Base-by-base conservation (phyloP, 192 early-diverging fungal species). In the Cladochytrium replicatum region DNA sequence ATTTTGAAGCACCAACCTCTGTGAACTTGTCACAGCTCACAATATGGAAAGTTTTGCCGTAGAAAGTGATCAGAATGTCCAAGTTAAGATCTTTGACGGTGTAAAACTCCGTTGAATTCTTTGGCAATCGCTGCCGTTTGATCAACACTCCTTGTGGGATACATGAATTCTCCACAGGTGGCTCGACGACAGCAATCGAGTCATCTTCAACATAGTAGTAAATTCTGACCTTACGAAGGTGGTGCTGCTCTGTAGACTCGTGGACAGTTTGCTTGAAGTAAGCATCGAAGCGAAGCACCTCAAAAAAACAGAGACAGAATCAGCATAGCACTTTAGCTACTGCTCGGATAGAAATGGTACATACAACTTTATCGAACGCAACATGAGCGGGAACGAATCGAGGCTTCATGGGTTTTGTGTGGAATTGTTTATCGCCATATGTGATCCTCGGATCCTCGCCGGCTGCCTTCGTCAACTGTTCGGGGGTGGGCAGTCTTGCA, bases 201-300 rank as follows among this genome's bases (percentile, higher is more conserved):
- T 80, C 74, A 57, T 81, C 79, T 58, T 81, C 76, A 26, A 77
- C 59, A 46, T 59, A 80, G 66, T 71, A 80, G 23, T 67, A 60
- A 41, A 80, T 78, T 8, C 66, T 41, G 3, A 80, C 75, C 27
- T 68, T 65, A 27, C 77, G 68, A 9, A 81, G 63, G 32, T 77
- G 77, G 52, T 75, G 77, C 48, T 80, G 78, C 50, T 81, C 79
- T 24, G 54, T 54, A 25, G 63, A 68, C 44, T 80, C 76, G 55
- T 77, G 69, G 17, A 80, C 74, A 17, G 74, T 74, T 57, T 80
- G 63, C 50, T 80, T 80, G 54, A 77, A 81, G 58, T 81, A 81
- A 0, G 55, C 79, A 54, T 74, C 68, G 41, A 81, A 81, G 6
- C 72, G 54, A 4, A 81, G 66, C 19, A 77, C 73, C 74, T 78